Percentiles rank a stretch among this genome's conserved stretches.
These are phyloP conservation scores for Boletus edulis DNA, from an alignment of 768 basidiomycete species.

Conservation along the genomic window DNA sequence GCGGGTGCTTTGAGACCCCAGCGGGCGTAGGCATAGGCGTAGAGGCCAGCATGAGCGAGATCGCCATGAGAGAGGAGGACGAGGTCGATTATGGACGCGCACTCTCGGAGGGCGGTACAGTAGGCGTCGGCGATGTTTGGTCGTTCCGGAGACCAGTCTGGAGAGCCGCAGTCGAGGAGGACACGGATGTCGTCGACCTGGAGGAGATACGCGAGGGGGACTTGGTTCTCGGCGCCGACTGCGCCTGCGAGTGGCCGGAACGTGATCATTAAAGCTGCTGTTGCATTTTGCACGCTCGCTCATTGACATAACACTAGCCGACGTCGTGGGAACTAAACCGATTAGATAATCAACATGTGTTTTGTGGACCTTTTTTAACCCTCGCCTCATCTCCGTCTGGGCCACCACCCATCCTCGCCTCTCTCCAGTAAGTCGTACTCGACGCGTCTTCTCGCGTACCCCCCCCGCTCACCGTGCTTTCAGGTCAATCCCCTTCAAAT, in stretches of 20 bases:
- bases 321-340: slow-evolving; percentile 21
- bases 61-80: slow-evolving; percentile 95
- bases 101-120: slow-evolving; percentile 67
- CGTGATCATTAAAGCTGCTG: slow-evolving; percentile 69
- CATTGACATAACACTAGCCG: slow-evolving; percentile 9
- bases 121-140: slow-evolving; percentile 42
- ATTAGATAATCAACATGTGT: slow-evolving; percentile 36
- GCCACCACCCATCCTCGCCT: slow-evolving; percentile 29
- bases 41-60: slow-evolving; percentile 85
- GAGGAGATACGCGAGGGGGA: slow-evolving; percentile 80
- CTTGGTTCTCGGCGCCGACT: slow-evolving; percentile 60
- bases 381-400: slow-evolving; percentile 32
- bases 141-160: slow-evolving; percentile 74
- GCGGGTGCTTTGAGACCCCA: slow-evolving; percentile 89
- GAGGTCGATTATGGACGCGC: slow-evolving; percentile 71
- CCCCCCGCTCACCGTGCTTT: neutral
- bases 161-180: slow-evolving; percentile 92
- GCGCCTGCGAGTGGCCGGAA: slow-evolving; percentile 90
- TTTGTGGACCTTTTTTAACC: slow-evolving; percentile 39
- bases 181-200: slow-evolving; percentile 94
- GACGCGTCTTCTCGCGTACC: slow-evolving; percentile 30
- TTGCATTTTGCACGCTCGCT: neutral
- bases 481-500: slow-evolving; percentile 24
- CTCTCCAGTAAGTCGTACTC: slow-evolving; percentile 25
- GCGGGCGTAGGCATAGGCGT: slow-evolving; percentile 84